Evolutionary conservation across 495 filamentous ascomycete genomes (phyloP), one percentile per base, ranked within the genome.

Genomic region (Stereocaulon alpinum): DNA sequence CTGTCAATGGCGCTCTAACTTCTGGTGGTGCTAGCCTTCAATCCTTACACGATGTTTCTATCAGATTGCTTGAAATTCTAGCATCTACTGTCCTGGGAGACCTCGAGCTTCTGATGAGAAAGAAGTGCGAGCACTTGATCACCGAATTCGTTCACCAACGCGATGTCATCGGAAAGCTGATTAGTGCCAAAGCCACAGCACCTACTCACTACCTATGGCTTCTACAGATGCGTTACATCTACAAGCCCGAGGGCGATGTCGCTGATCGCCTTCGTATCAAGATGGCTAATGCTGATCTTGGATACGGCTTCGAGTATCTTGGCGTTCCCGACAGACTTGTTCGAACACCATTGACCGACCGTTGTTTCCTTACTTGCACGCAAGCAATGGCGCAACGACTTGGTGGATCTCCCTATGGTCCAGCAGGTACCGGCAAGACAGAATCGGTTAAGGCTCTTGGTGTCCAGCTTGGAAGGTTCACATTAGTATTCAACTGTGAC

Each of bases 101-200:
- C 62, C 79, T 97, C 18, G 90, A 95, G 61, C 72, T 87, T 1
- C 84, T 97, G 47, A 81, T 86, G 65, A 77, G 93, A 54, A 95
- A 93, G 80, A 96, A 95, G 77, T 97, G 91, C 73, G 93, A 99
- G 70, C 91, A 95, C 72, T 84, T 99, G 63, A 97, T 99, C 68
- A 99, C 94, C 14, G 93, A 99, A 69, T 96, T 92, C 69, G 93
- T 99, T 18, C 93, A 97, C 68, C 93, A 99, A 69, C 85, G 93
- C 47, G 93, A 97, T 70, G 80, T 86, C 40, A 93, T 95, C 60
- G 84, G 87, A 58, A 92, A 87, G 66, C 81, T 99, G 27, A 80
- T 88, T 56, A 78, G 84, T 51, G 77, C 80, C 50, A 84, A 83
- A 57, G 94, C 93, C 18, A 79, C 79, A 40, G 83, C 83, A n/a